Evolutionary conservation across 805 yeast genomes (phyloP), one percentile per base, ranked within the genome.

Genomic region (Scheffersomyces amazonensis): DNA sequence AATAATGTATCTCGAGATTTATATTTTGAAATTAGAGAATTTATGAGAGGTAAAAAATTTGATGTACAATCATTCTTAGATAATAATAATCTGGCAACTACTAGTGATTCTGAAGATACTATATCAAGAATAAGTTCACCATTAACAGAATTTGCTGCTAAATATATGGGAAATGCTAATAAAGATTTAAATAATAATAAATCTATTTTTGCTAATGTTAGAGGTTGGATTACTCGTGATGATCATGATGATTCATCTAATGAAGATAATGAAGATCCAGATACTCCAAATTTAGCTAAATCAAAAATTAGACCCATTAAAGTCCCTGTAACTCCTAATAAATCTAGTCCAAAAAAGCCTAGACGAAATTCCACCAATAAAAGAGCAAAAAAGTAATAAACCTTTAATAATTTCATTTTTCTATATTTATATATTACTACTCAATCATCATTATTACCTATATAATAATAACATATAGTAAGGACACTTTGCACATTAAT

Each of bases 1-100:
- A 83, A 83, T 60, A 80, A 77, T 47, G 85, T 84, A 4, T 84
- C 95, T 2, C 79, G 78, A 53, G 96, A 89, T 60, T 65, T 89
- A 36, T 89, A 89, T 59, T 81, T 85, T 45, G 96, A 90, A 58
- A 83, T 90, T 19, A 71, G 93, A 46, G 91, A 87, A 56, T 80
- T 81, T 46, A 58, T 87, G 51, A 63, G 81, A 44, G 71, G 73
- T 23, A 71, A 71, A 42, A 71, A 62, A 50, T 53, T 49, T 20
- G 69, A 58, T 36, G 52, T 55, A 8, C 49, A 51, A 15, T 49
- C 56, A 13, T 52, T 52, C 32, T 46, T 55, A 37, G 68, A 65
- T 20, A 48, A 46, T 24, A 17, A 42, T 10, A 49, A 47, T n/a
- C 31, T 37, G 16, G 27, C 45, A 17, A 37, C 43, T 24, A 53